These are phyloP conservation scores for Pichia sp. DNA, from an alignment of 1,139 yeast species.

Conservation along the genomic window DNA sequence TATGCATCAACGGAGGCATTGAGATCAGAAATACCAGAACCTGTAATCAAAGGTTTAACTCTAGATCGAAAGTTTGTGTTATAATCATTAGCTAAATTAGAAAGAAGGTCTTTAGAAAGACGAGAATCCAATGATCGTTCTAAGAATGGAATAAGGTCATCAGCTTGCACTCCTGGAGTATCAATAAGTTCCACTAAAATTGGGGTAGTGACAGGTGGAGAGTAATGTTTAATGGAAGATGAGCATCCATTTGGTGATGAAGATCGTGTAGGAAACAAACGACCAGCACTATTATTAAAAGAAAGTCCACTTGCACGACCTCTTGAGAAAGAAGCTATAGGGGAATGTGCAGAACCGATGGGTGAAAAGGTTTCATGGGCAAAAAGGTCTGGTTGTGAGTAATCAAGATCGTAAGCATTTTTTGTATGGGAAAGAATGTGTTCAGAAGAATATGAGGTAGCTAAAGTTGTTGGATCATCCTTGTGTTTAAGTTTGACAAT, in stretches of 20 bases:
- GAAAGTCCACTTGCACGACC: conserved; percentile 8
- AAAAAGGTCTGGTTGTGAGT: conserved; percentile 17
- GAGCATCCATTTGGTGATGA: no score
- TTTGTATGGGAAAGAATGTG: conserved; percentile 14
- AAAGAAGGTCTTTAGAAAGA: conserved; percentile 51
- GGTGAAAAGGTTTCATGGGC: conserved; percentile 15
- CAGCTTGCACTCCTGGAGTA: conserved; percentile 63
- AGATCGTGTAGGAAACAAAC: no score
- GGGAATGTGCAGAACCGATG: conserved; percentile 15
- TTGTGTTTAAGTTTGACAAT: background rate
- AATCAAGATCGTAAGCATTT: conserved; percentile 27
- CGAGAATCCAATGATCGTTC: conserved; percentile 63
- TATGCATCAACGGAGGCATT: conserved; percentile 74
- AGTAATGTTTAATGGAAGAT: no score
- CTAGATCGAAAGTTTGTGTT: conserved; percentile 38
- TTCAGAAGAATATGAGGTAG: background rate
- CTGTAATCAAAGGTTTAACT: conserved; percentile 63
- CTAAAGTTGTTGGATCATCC: background rate
- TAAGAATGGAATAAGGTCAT: conserved; percentile 62
- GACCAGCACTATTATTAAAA: conserved; percentile 10
- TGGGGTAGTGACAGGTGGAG: conserved; percentile 48
- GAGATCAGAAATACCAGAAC: conserved; percentile 71
- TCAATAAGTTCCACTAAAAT: conserved; percentile 63
- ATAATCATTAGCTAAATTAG: conserved; percentile 53
- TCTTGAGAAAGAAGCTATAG: conserved; percentile 18